Conservation (phyloP, 1,284 basidiomycete species). For the Ustilago bromivora region DNA sequence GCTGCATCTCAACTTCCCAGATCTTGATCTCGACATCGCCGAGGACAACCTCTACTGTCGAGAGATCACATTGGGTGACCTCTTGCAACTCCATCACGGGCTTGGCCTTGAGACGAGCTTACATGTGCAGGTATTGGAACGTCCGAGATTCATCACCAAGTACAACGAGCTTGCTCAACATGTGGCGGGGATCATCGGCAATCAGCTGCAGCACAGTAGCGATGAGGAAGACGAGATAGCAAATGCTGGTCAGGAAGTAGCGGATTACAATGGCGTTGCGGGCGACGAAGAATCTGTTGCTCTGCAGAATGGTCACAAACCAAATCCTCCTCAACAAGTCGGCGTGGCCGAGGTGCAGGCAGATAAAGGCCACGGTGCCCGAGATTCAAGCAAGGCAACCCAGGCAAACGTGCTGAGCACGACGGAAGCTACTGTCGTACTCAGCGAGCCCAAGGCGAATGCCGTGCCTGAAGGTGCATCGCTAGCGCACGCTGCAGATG, state of each 20-base stretch:
- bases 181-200: constrained; percentile 43
- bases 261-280: not conserved
- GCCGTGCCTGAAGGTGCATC: not conserved
- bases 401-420: not conserved
- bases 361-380: not conserved
- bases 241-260: not conserved
- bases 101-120: constrained; percentile 55
- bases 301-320: not conserved
- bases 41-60: constrained; percentile 66
- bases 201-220: constrained; percentile 39
- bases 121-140: constrained; percentile 57
- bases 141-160: constrained; percentile 60
- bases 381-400: not conserved
- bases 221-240: constrained; percentile 32
- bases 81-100: constrained; percentile 60
- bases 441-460: not conserved
- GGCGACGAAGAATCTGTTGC: not conserved
- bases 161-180: constrained; percentile 65
- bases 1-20: constrained; percentile 56
- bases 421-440: not conserved
- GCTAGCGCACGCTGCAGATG: not conserved
- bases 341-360: not conserved
- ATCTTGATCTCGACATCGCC: constrained; percentile 57
- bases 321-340: not conserved
- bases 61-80: constrained; percentile 62